Conservation (phyloP, 208 protist genomes). For the Trypanosomatidae sp. region DNA sequence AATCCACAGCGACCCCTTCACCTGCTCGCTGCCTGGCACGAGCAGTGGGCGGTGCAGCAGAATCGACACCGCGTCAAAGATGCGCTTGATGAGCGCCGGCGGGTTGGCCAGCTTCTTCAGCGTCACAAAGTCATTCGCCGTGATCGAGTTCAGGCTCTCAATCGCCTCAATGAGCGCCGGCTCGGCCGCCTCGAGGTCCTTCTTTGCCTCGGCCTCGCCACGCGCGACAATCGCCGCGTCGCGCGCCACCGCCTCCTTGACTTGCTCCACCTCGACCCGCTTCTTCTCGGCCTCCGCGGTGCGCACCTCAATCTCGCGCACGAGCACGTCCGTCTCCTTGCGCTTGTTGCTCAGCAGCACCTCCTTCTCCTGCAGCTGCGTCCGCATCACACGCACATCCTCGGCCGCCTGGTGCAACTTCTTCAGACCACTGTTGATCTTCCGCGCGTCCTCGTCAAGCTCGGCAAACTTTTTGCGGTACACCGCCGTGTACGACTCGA, state of each 20-base stretch:
- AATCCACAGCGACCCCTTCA: slow-evolving; percentile 82
- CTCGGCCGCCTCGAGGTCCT: slow-evolving; percentile 89
- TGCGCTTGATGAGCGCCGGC: slow-evolving; percentile 93
- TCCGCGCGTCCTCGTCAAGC: slow-evolving; percentile 83
- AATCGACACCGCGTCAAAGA: slow-evolving; percentile 97
- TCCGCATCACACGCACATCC: slow-evolving; percentile 91
- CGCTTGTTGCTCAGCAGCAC: slow-evolving; percentile 83
- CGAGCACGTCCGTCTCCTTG: slow-evolving; percentile 87
- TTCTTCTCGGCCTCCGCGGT: slow-evolving; percentile 93
- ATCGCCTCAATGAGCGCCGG: slow-evolving; percentile 91
- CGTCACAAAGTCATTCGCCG: slow-evolving; percentile 86
- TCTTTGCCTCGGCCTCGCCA: slow-evolving; percentile 92
- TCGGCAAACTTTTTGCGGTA: slow-evolving; percentile 90
- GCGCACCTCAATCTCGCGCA: slow-evolving; percentile 90
- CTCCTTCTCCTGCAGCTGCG: slow-evolving; percentile 92
- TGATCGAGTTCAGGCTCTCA: slow-evolving; percentile 91
- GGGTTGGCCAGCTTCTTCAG: slow-evolving; percentile 94
- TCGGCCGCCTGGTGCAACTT: slow-evolving; percentile 91
- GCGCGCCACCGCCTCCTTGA: slow-evolving; percentile 84
- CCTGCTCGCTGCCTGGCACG: slow-evolving; percentile 56
- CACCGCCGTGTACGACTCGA: slow-evolving; percentile 85
- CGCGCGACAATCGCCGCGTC: slow-evolving; percentile 83
- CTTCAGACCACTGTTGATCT: slow-evolving; percentile 90
- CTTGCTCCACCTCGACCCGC: slow-evolving; percentile 89
- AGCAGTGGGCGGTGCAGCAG: slow-evolving; percentile 72